Percentiles rank a stretch among this genome's conserved stretches.
phyloP scores from a whole-genome alignment of 75 land plant genomes.

The Ceratopteris richardii region DNA sequence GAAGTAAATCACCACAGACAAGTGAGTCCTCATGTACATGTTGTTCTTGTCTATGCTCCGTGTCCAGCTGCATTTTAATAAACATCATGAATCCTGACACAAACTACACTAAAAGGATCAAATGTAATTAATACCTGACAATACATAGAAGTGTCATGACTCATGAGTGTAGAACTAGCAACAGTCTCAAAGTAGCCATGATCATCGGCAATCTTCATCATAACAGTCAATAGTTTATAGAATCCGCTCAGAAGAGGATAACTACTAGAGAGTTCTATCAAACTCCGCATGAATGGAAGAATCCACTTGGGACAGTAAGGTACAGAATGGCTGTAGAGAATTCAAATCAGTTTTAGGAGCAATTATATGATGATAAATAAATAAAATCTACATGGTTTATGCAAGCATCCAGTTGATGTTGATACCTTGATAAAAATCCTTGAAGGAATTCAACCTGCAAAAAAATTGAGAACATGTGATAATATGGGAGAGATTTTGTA shows the following conservation, averaged over 20 bases:
- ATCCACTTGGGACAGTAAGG: constrained; percentile 30
- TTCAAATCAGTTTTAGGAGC: neutral
- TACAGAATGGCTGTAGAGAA: constrained; percentile 19
- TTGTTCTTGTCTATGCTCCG: constrained; percentile 7
- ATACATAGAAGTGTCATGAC: too few relatives aligned
- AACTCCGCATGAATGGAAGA: constrained; percentile 26
- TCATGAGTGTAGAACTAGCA: neutral
- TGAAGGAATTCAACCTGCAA: constrained; percentile 41
- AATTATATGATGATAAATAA: neutral
- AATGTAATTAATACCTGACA: neutral
- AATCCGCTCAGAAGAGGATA: constrained; percentile 47
- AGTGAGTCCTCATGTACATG: constrained; percentile 13
- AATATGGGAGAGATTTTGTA: too few relatives aligned
- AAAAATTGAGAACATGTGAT: too few relatives aligned
- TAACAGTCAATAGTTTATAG: constrained; percentile 33
- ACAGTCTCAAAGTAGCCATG: constrained; percentile 19
- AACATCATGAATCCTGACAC: too few relatives aligned
- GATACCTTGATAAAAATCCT: constrained; percentile 30
- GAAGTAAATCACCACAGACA: constrained; percentile 21
- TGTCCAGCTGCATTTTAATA: neutral
- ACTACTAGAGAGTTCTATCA: constrained; percentile 32
- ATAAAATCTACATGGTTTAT: too few relatives aligned
- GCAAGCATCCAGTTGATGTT: too few relatives aligned
- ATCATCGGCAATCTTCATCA: constrained; percentile 22
- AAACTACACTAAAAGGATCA: neutral